Evolutionary conservation across 2,329 filamentous ascomycete species (phyloP).

Genomic region (Cryphonectria parasitica): DNA sequence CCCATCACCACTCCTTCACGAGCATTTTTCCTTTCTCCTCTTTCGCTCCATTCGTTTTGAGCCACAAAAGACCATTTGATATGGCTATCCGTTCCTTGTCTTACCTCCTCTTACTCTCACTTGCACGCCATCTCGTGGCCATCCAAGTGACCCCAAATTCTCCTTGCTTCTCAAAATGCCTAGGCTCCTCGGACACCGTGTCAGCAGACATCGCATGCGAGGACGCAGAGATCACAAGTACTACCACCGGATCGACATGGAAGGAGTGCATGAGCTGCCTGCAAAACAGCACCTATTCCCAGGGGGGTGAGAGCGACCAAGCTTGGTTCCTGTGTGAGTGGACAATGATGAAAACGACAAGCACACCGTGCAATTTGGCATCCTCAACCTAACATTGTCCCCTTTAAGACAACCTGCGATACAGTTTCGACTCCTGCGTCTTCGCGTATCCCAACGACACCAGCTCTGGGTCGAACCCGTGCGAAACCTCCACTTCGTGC

Average conservation of each 20-base stretch:
- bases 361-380: too few species aligned
- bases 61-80: slow-evolving; percentile 11
- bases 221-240: slow-evolving; percentile 47
- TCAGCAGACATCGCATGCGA: slow-evolving; percentile 52
- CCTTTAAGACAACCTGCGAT: slow-evolving; percentile 55
- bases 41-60: not conserved
- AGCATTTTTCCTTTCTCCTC: too few species aligned
- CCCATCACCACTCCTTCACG: not conserved
- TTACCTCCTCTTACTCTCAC: slow-evolving; percentile 33
- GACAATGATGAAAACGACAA: not conserved
- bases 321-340: slow-evolving; percentile 60
- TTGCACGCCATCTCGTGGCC: slow-evolving; percentile 40
- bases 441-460: slow-evolving; percentile 56
- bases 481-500: slow-evolving; percentile 55
- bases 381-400: not conserved
- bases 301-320: slow-evolving; percentile 55
- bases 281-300: slow-evolving; percentile 53
- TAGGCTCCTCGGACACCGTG: slow-evolving; percentile 51
- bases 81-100: slow-evolving; percentile 29
- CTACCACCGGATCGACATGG: slow-evolving; percentile 49
- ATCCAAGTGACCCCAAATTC: slow-evolving; percentile 59
- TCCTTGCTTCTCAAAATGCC: slow-evolving; percentile 56
- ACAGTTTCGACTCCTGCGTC: slow-evolving; percentile 55
- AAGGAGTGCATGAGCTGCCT: slow-evolving; percentile 56
- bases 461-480: slow-evolving; percentile 50